phyloP scores from a whole-genome alignment of 495 filamentous ascomycete species.

The Thermothielavioides terrestris region DNA sequence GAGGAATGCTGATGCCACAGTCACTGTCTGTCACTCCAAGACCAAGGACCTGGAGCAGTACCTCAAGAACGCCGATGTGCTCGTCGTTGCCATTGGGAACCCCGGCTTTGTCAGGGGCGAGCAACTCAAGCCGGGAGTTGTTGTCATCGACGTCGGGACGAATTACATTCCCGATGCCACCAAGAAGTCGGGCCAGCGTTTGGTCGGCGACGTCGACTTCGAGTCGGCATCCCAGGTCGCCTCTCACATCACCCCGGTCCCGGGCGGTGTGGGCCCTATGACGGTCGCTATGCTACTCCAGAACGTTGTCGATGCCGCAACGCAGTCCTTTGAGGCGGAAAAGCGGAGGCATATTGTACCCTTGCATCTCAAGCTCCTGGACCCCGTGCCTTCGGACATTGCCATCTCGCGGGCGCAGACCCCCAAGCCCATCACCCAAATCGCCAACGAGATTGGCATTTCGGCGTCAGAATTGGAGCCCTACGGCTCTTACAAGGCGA shows the following conservation, averaged over 20 bases:
- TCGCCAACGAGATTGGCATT: conserved; percentile 86
- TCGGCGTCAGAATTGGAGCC: conserved; percentile 79
- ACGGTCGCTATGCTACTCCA: conserved; percentile 95
- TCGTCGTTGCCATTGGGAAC: conserved; percentile 87
- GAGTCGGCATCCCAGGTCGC: conserved; percentile 78
- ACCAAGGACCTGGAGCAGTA: conserved; percentile 63
- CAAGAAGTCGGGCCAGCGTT: conserved; percentile 83
- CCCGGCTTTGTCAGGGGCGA: conserved; percentile 84
- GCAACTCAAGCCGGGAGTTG: conserved; percentile 85
- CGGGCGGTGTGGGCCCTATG: conserved; percentile 96
- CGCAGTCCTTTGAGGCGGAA: conserved; percentile 70
- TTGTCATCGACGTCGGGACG: conserved; percentile 96
- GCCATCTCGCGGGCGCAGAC: conserved; percentile 80
- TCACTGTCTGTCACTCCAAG: conserved; percentile 89
- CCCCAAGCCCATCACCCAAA: conserved; percentile 75
- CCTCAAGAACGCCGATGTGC: conserved; percentile 76
- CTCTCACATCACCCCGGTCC: conserved; percentile 93
- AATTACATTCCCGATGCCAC: conserved; percentile 93
- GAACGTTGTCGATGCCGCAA: conserved; percentile 82
- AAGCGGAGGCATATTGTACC: conserved; percentile 68
- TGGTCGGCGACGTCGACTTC: conserved; percentile 96
- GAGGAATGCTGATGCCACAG: conserved; percentile 91
- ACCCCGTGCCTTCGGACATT: conserved; percentile 87
- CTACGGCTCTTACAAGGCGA: conserved; percentile 90
- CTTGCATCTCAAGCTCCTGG: conserved; percentile 63